Percentiles rank a stretch among this genome's conserved stretches.
Evolutionary conservation across 495 filamentous ascomycete genomes (phyloP).

Genomic region (Penicillium riverlandense): DNA sequence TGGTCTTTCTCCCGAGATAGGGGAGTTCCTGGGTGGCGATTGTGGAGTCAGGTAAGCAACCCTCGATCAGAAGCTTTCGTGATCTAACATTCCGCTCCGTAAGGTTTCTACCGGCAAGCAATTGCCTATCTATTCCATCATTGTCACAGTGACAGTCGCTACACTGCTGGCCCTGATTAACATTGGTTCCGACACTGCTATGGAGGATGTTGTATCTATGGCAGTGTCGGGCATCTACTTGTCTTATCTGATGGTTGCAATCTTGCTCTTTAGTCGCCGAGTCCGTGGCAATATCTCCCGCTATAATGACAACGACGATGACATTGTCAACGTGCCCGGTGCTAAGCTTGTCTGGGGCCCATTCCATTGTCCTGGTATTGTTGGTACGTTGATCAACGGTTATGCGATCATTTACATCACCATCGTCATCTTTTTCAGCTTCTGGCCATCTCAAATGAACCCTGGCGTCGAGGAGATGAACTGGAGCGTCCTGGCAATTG

Average conservation of each 20-base stretch:
- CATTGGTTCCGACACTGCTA: slow-evolving; percentile 31
- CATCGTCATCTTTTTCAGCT: slow-evolving; percentile 34
- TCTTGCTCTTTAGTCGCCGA: slow-evolving; percentile 38
- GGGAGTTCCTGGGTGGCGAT: slow-evolving; percentile 45
- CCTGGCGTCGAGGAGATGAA: slow-evolving; percentile 38
- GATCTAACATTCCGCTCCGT: neutral
- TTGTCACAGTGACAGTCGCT: slow-evolving; percentile 20
- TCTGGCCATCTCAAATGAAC: slow-evolving; percentile 32
- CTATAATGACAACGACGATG: slow-evolving; percentile 8
- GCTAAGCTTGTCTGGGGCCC: slow-evolving; percentile 39
- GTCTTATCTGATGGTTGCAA: slow-evolving; percentile 31
- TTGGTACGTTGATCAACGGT: slow-evolving; percentile 37
- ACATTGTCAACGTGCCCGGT: slow-evolving; percentile 12
- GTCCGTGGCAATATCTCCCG: slow-evolving; percentile 8
- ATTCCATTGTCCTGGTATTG: slow-evolving; percentile 36
- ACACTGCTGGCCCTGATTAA: slow-evolving; percentile 34
- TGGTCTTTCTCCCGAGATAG: slow-evolving; percentile 55
- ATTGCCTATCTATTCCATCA: slow-evolving; percentile 17
- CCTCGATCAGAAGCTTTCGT: neutral
- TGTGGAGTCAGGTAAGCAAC: slow-evolving; percentile 32
- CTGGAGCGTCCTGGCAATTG: slow-evolving; percentile 36
- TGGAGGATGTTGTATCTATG: slow-evolving; percentile 38
- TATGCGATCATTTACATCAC: slow-evolving; percentile 28
- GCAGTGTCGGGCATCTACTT: slow-evolving; percentile 29
- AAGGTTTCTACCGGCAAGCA: slow-evolving; percentile 5